These are phyloP conservation scores for Agaricus blazei DNA, from an alignment of 768 basidiomycete genomes.

Conservation along the genomic window DNA sequence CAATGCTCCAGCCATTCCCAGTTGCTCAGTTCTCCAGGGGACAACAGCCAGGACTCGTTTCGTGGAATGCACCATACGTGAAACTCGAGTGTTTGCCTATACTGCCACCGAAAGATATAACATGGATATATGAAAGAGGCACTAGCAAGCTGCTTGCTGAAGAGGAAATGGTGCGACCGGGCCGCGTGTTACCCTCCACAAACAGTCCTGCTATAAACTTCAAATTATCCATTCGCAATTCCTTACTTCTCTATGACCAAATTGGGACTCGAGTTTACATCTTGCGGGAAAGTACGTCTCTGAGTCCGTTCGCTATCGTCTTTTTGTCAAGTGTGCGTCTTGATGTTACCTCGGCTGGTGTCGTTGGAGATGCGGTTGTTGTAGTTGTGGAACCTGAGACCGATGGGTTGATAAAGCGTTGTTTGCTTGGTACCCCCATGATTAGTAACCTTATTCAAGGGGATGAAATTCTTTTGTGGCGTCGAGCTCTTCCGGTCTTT, in stretches of 20 bases:
- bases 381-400: constrained; percentile 27
- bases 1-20: constrained; percentile 24
- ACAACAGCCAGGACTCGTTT: constrained; percentile 13
- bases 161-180: too few relatives aligned
- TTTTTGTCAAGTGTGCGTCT: constrained; percentile 41
- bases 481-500: constrained; percentile 42
- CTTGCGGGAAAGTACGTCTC: not conserved
- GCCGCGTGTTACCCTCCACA: not conserved
- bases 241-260: constrained; percentile 14
- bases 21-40: constrained; percentile 11
- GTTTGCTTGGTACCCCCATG: constrained; percentile 10
- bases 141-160: too few relatives aligned
- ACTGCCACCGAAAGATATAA: constrained; percentile 10
- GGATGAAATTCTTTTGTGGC: constrained; percentile 42
- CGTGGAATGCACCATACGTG: constrained; percentile 27
- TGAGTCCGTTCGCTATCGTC: constrained; percentile 31
- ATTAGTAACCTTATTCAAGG: constrained; percentile 15
- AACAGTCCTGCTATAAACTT: constrained; percentile 16
- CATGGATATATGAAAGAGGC: constrained; percentile 16
- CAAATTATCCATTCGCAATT: constrained; percentile 16
- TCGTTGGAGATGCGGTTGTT: constrained; percentile 45
- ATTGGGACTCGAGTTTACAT: not conserved
- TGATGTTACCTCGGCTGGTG: constrained; percentile 43
- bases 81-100: constrained; percentile 21
- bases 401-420: constrained; percentile 13